Evolutionary conservation across 2,329 filamentous ascomycete species (phyloP).

Genomic region (Alternaria arborescens): DNA sequence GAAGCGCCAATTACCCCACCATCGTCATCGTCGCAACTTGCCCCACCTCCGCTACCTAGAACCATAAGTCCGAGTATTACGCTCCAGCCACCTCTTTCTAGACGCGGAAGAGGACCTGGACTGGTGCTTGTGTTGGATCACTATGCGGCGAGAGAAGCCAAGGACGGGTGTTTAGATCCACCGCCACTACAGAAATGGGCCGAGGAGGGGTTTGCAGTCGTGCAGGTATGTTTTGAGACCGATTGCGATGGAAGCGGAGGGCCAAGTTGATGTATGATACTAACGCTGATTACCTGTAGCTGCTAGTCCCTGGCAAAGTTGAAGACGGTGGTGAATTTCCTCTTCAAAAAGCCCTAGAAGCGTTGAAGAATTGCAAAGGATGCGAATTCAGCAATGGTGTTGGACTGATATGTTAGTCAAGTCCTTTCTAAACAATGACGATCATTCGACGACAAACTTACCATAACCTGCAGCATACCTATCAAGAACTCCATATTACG

Average conservation of each 20-base stretch:
- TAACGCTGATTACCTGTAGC: conserved; percentile 44
- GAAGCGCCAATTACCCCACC: conserved; percentile 20
- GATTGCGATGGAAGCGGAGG: neutral
- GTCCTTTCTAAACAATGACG: neutral
- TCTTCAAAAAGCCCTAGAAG: conserved; percentile 36
- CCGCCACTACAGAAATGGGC: conserved; percentile 72
- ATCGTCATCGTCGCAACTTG: neutral
- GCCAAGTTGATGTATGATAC: conserved; percentile 51
- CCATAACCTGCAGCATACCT: conserved; percentile 37
- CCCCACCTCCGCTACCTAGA: conserved; percentile 27
- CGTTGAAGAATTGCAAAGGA: conserved; percentile 30
- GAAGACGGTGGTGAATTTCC: conserved; percentile 47
- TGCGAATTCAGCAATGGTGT: conserved; percentile 40
- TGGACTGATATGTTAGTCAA: conserved; percentile 43
- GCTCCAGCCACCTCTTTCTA: conserved; percentile 59
- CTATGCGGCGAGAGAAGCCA: conserved; percentile 37
- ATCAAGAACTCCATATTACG: conserved; percentile 41
- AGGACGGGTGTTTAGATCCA: conserved; percentile 59
- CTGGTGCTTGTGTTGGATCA: conserved; percentile 57
- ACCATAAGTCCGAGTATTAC: conserved; percentile 41
- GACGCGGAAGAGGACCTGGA: conserved; percentile 59
- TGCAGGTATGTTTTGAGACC: conserved; percentile 48
- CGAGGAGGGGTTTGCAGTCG: conserved; percentile 73
- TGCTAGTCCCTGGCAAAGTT: conserved; percentile 51
- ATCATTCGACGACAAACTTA: conserved; percentile 1